Evolutionary conservation across 306 rosid species (phyloP), one percentile per base, ranked within the genome.

Genomic region (Pyrus betulifolia): DNA sequence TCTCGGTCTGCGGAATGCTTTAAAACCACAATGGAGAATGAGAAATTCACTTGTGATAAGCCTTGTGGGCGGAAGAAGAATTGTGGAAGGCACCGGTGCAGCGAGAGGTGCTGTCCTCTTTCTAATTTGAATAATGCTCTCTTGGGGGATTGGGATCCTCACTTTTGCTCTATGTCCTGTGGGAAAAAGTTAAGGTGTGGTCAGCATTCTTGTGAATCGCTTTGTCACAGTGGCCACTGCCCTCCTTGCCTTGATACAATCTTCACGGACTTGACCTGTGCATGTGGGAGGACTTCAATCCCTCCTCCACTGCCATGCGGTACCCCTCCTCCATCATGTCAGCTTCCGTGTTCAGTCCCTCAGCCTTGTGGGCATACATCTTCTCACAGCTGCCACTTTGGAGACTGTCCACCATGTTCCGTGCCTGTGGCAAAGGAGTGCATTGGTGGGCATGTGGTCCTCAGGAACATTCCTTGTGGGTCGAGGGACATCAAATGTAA

Each of bases 361-460:
- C 98, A 91, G 85, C 89, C 94, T 23, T 93, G 98, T 79, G 94
- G 98, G 30, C 98, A 93, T 85, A 70, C 86, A 40, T 85, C 94
- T 76, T 88, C 97, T 57, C 98, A 93, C 80, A 90, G 91, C 85
- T 93, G 98, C 86, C 98, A 93, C 85, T 91, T 91, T 79, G 98
- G 98, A 76, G 97, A 91, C 62, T 93, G 98, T 76, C 93, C 97
- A 8, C 96, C 97, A 35, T 93, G 98, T 85, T 84, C 97, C 0
- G 96, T 93, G 81, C 98, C 98, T 6, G 83, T 91, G 68, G 90
- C 98, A n/a, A 93, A 93, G 84, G 96, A 93, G 74, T 93, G 98
- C 77, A 80, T 93, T 44, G 97, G 98, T 19, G 97, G 97, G 44
- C 98, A 93, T 84, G 94, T 91, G 31, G 87, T 93, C 80, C 97